phyloP scores from a whole-genome alignment of 2,329 filamentous ascomycete genomes.

The Diatrype stigma region DNA sequence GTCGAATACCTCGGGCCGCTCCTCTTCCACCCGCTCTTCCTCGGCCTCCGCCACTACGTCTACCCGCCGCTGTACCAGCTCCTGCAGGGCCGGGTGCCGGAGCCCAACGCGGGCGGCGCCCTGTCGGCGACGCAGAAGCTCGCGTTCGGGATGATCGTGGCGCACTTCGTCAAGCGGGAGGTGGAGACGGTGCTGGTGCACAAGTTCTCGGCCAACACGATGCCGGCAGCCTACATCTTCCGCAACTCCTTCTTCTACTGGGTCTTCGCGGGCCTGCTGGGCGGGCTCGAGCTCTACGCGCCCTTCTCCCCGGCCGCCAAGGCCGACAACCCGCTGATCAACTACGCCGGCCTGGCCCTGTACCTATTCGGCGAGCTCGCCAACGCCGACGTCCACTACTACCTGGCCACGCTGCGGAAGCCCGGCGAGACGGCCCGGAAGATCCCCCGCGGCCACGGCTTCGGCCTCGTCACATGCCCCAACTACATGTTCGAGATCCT shows the following conservation, averaged over 20 bases:
- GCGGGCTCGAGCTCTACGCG: conserved; percentile 81
- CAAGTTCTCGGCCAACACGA: conserved; percentile 90
- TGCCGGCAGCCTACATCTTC: conserved; percentile 87
- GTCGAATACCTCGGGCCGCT: conserved; percentile 94
- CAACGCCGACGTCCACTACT: conserved; percentile 77
- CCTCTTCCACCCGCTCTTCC: conserved; percentile 73
- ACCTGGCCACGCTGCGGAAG: conserved; percentile 72
- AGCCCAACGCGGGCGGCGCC: conserved; percentile 35
- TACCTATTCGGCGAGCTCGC: conserved; percentile 74
- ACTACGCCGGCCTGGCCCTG: conserved; percentile 65
- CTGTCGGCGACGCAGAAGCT: conserved; percentile 68
- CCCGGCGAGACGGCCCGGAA: conserved; percentile 79
- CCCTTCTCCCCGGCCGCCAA: conserved; percentile 66
- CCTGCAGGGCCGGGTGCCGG: conserved; percentile 39
- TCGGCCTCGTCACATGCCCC: conserved; percentile 83
- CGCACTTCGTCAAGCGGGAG: conserved; percentile 94
- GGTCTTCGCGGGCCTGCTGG: conserved; percentile 73
- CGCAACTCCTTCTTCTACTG: conserved; percentile 97
- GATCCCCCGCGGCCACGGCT: conserved; percentile 82
- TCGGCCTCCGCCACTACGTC: conserved; percentile 69
- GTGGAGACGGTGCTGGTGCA: conserved; percentile 91
- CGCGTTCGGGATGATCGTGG: conserved; percentile 66
- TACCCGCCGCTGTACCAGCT: conserved; percentile 49
- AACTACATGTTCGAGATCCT: conserved; percentile 95
- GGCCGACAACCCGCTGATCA: conserved; percentile 43